Conservation (phyloP, 176 grass and related monocot species). For the Aegilops tauschii region DNA sequence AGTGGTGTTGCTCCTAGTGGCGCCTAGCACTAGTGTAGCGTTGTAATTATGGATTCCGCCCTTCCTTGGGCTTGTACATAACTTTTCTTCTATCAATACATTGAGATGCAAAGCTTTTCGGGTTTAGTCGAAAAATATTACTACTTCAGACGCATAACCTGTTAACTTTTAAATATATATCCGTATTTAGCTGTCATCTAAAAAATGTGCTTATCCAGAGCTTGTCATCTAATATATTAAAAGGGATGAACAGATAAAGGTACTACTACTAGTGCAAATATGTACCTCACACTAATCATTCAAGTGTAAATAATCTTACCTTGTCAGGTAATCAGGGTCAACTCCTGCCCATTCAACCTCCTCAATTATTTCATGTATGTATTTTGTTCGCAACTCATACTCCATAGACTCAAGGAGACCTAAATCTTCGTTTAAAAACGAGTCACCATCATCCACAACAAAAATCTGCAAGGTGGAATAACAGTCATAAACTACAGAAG, state of each 20-base stretch:
- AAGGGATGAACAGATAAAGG: slow-evolving; percentile 20
- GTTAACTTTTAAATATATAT: slow-evolving; percentile 10
- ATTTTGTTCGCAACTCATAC: slow-evolving; percentile 74
- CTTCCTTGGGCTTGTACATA: not conserved
- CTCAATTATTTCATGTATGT: slow-evolving; percentile 92
- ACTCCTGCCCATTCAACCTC: slow-evolving; percentile 60
- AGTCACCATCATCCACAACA: slow-evolving; percentile 60
- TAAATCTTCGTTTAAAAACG: slow-evolving; percentile 86
- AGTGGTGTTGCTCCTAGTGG: not conserved
- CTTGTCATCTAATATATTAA: slow-evolving; percentile 4
- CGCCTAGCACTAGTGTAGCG: not conserved
- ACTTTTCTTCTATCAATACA: not conserved
- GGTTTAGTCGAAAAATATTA: not conserved
- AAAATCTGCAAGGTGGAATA: slow-evolving; percentile 63
- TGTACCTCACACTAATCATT: slow-evolving; percentile 11
- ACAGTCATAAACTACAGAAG: slow-evolving; percentile 18
- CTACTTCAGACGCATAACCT: not conserved
- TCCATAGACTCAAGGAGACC: slow-evolving; percentile 85
- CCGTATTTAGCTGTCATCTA: not conserved
- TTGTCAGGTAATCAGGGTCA: slow-evolving; percentile 90
- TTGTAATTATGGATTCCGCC: not conserved
- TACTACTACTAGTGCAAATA: not conserved
- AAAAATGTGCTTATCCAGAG: slow-evolving; percentile 3
- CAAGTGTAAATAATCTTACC: slow-evolving; percentile 50
- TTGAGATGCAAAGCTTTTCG: not conserved